Evolutionary conservation across 2,329 filamentous ascomycete genomes (phyloP).

Genomic region (Dothideomycetes sp.): DNA sequence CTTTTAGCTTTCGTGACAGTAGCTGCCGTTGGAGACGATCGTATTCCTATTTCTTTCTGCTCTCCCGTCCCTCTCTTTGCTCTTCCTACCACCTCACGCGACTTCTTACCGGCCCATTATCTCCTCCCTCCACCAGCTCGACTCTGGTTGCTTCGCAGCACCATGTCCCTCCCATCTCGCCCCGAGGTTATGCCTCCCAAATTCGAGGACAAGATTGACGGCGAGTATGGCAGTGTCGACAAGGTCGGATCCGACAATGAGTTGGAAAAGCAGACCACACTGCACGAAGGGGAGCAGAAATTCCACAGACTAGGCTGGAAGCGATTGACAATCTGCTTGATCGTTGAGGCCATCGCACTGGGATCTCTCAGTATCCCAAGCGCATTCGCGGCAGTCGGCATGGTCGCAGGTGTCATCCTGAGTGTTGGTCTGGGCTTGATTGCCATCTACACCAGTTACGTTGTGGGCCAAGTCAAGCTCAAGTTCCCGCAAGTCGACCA

Average conservation of each 20-base stretch:
- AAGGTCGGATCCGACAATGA: slow-evolving; percentile 23
- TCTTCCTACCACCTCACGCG: too few relatives aligned
- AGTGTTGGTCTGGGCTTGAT: slow-evolving; percentile 44
- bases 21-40: too few relatives aligned
- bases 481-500: slow-evolving; percentile 33
- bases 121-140: too few relatives aligned
- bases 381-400: slow-evolving; percentile 42
- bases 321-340: slow-evolving; percentile 32
- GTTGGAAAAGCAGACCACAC: slow-evolving; percentile 13
- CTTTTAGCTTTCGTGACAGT: too few relatives aligned
- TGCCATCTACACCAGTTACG: slow-evolving; percentile 50
- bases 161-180: too few relatives aligned
- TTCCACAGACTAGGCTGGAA: slow-evolving; percentile 39
- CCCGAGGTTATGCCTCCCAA: slow-evolving; percentile 7
- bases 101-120: too few relatives aligned
- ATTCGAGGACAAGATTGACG: slow-evolving; percentile 5
- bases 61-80: too few relatives aligned
- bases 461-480: slow-evolving; percentile 51
- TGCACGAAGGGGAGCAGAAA: slow-evolving; percentile 26
- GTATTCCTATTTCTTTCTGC: too few relatives aligned
- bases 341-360: slow-evolving; percentile 49
- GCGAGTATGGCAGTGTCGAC: slow-evolving; percentile 11
- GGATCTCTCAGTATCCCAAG: slow-evolving; percentile 47
- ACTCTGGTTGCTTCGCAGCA: too few relatives aligned
- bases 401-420: slow-evolving; percentile 45